Percentiles rank a stretch among this genome's conserved stretches.
Conservation (phyloP, 179 eudicot genomes). For the Carnegiea gigantea region DNA sequence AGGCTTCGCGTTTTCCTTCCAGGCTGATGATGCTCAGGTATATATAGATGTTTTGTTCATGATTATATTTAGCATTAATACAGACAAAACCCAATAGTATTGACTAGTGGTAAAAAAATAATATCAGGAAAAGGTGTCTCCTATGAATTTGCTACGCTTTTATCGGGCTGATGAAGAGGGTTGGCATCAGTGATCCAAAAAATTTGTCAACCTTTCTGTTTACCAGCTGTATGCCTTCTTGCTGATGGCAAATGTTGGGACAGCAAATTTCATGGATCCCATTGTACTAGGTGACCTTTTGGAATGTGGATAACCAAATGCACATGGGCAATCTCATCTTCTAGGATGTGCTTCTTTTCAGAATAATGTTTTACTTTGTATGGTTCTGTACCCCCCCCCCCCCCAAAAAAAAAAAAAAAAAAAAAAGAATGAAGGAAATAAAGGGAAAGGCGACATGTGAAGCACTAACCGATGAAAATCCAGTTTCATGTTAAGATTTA, state of each 20-base stretch:
- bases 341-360: neutral
- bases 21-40: slow-evolving; percentile 57
- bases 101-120: neutral
- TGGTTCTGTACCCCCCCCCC: slow-evolving; percentile 6
- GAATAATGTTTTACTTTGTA: neutral
- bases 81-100: neutral
- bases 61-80: neutral
- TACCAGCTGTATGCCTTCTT: neutral
- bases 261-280: neutral
- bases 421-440: neutral
- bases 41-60: neutral
- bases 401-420: neutral
- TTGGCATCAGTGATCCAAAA: slow-evolving; percentile 18
- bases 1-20: slow-evolving; percentile 55
- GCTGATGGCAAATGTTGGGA: slow-evolving; percentile 5
- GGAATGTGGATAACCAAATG: neutral
- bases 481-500: slow-evolving; percentile 20
- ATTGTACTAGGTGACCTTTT: neutral
- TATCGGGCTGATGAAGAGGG: slow-evolving; percentile 53
- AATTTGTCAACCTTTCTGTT: neutral
- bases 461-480: slow-evolving; percentile 7
- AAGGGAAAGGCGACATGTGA: neutral
- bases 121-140: slow-evolving; percentile 51
- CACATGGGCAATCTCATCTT: neutral
- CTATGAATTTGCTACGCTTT: slow-evolving; percentile 63